Evolutionary conservation across 179 eudicot genomes (phyloP).

Genomic region (Drosera spatulata): DNA sequence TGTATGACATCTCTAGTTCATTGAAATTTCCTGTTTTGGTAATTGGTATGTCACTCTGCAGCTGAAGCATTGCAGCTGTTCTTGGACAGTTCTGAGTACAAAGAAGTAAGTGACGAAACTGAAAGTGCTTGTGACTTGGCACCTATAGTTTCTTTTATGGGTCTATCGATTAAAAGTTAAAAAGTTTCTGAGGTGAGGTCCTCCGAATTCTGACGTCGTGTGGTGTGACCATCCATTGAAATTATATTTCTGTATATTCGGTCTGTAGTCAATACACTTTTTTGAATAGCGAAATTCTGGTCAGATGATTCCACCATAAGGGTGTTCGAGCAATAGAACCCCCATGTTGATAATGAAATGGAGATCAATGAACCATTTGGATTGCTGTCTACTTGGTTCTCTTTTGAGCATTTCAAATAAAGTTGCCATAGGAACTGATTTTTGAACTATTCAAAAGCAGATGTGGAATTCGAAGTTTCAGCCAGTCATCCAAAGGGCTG

Average conservation of each 20-base stretch:
- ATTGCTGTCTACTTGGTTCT: background rate
- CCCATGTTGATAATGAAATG: background rate
- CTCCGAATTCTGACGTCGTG: too few species aligned
- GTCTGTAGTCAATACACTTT: too few species aligned
- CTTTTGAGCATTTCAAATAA: background rate
- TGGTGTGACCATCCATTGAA: too few species aligned
- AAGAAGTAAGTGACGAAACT: constrained; percentile 31
- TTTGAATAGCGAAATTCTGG: too few species aligned
- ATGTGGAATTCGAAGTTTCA: constrained; percentile 58
- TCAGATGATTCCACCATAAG: too few species aligned
- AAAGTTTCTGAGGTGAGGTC: too few species aligned
- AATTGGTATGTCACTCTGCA: constrained; percentile 18
- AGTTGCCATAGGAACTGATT: background rate
- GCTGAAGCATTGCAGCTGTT: constrained; percentile 72
- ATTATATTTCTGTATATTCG: too few species aligned
- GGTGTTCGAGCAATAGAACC: too few species aligned
- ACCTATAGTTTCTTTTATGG: background rate
- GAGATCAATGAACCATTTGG: background rate
- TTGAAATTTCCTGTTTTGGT: background rate
- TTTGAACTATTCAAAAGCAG: constrained; percentile 22
- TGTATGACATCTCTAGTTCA: constrained; percentile 1
- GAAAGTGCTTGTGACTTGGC: background rate
- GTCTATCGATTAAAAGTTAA: background rate
- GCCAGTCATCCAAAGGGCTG: constrained; percentile 35
- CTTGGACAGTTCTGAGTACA: constrained; percentile 61